Percentiles rank a stretch among this genome's conserved stretches.
These are phyloP conservation scores for Berkeleyomyces basicola DNA, from an alignment of 2,329 filamentous ascomycete genomes.

Conservation along the genomic window DNA sequence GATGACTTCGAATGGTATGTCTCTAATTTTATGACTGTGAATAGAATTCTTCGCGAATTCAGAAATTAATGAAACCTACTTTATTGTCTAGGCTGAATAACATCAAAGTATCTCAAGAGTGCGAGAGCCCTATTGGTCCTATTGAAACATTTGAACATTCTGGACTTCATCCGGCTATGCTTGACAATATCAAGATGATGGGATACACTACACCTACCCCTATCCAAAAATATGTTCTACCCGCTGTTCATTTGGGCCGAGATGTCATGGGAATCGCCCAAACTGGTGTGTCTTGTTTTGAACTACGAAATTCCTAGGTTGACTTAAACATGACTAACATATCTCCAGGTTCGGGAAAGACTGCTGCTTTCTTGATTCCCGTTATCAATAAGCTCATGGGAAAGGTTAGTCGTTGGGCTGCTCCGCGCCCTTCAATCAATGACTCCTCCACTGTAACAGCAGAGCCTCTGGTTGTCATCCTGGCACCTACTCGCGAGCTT, in stretches of 20 bases:
- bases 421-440: constrained; percentile 49
- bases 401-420: constrained; percentile 77
- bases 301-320: neutral
- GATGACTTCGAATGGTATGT: constrained; percentile 9
- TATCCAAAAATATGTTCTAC: constrained; percentile 73
- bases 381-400: constrained; percentile 87
- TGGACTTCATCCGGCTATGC: constrained; percentile 70
- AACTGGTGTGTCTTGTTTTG: constrained; percentile 45
- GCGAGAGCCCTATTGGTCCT: constrained; percentile 32
- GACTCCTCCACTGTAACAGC: constrained; percentile 40
- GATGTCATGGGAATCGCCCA: constrained; percentile 85
- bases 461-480: constrained; percentile 74
- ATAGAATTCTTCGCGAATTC: constrained; percentile 15
- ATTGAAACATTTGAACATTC: constrained; percentile 51
- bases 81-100: constrained; percentile 29
- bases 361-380: constrained; percentile 78
- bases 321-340: constrained; percentile 7
- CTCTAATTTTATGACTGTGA: neutral
- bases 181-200: constrained; percentile 57
- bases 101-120: constrained; percentile 42
- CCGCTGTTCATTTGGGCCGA: constrained; percentile 56
- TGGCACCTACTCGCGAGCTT: constrained; percentile 77
- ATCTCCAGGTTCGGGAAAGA: constrained; percentile 79
- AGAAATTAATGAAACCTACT: neutral
- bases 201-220: constrained; percentile 62